Evolutionary conservation across 768 basidiomycete genomes (phyloP).

Genomic region (Phaeotremella fagi): DNA sequence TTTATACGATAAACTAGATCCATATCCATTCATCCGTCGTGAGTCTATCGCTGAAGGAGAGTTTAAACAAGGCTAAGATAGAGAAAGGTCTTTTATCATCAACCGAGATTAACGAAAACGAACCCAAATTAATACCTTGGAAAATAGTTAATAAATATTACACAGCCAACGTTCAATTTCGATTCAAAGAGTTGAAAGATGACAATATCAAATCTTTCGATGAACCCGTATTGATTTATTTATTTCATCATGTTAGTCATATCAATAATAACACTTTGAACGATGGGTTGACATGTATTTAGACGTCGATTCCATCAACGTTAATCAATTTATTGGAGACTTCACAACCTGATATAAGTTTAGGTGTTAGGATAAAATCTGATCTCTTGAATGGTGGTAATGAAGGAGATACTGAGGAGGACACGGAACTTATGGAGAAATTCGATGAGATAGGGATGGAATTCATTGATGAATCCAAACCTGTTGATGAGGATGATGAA

Average conservation of each 20-base stretch:
- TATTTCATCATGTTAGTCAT: conserved; percentile 9
- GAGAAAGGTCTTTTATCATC: background rate
- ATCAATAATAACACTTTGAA: no score
- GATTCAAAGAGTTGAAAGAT: conserved; percentile 3
- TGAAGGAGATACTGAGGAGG: background rate
- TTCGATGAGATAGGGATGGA: conserved; percentile 19
- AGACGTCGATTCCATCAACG: conserved; percentile 18
- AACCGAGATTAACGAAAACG: background rate
- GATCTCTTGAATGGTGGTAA: background rate
- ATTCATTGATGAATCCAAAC: conserved; percentile 11
- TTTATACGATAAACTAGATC: background rate
- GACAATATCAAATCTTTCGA: background rate
- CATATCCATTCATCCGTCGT: background rate
- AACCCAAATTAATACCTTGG: conserved; percentile 15
- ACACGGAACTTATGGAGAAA: conserved; percentile 2
- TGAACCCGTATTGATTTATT: conserved; percentile 26
- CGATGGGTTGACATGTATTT: no score
- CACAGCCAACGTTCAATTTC: conserved; percentile 26
- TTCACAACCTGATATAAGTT: conserved; percentile 29
- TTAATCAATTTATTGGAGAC: conserved; percentile 15
- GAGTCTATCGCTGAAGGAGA: background rate
- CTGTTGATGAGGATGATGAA: conserved; percentile 32
- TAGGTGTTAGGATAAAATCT: conserved; percentile 15
- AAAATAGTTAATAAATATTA: conserved; percentile 45
- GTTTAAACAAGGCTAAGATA: background rate